Evolutionary conservation across 2,329 filamentous ascomycete species (phyloP), one percentile per base, ranked within the genome.

Genomic region (Sclerotinia nivalis): DNA sequence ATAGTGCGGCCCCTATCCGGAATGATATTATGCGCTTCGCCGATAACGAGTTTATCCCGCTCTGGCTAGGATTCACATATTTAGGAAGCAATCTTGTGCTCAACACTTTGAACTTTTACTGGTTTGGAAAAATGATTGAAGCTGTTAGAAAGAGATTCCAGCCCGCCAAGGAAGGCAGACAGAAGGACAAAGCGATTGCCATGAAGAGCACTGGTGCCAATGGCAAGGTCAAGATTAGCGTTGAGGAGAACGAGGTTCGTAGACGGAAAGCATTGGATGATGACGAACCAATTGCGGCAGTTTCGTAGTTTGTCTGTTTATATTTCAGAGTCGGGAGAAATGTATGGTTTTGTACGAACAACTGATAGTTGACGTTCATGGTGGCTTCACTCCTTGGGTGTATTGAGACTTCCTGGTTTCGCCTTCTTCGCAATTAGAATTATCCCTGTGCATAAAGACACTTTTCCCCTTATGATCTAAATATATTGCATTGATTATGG

Each of bases 61-160:
- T 87, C 1, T 95, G 92, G 92, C 83, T 96, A 31, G 88, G 87
- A 1, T 81, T 80, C 20, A 82, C 87, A 40, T 96, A 96, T 77
- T 80, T 93, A 9, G 84, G 84, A 13, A 89, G 87, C 77, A 96
- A 96, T 79, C 68, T 92, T 28, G 86, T 87, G 0, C 84, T 96
- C 37, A 95, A 93, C 77, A 84, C 86, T 18, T 82, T 96, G 66
- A 96, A 96, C 81, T 89, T 92, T 76, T 92, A 90, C 81, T 96
- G 93, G 93, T 96, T 95, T 78, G 84, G 88, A 77, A 93, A 93
- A 85, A 96, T 96, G 93, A 89, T 96, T 72, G 84, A 88, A 71
- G 91, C 92, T 12, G 88, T 96, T 18, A 85, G 89, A 71, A 93
- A 92, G 82, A 85, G 92, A 37, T 96, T 96, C 77, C 85, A 88